Conservation (phyloP, 257 asterid genomes). For the Verbascum thapsus region DNA sequence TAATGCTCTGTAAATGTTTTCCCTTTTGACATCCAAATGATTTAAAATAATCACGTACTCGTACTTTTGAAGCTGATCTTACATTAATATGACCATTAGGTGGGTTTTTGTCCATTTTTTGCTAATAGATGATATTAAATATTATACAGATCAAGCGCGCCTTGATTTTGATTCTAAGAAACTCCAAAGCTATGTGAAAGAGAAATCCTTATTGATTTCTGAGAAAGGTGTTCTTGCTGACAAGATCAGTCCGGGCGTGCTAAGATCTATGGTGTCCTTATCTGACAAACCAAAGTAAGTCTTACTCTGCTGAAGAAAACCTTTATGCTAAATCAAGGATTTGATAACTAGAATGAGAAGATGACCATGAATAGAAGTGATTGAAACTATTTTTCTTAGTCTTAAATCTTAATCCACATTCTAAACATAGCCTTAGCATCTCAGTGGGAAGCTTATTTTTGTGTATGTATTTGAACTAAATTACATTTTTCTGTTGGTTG, state of each 20-base stretch:
- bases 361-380: no score
- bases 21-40: conserved; percentile 18
- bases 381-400: no score
- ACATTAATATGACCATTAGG: conserved; percentile 6
- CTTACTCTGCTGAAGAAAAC: conserved; percentile 10
- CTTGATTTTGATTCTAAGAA: conserved; percentile 80
- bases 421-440: neutral
- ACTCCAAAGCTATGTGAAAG: conserved; percentile 87
- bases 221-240: conserved; percentile 80
- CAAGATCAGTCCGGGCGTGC: conserved; percentile 78
- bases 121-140: conserved; percentile 29
- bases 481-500: conserved; percentile 17
- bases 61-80: conserved; percentile 10
- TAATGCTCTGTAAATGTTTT: conserved; percentile 5
- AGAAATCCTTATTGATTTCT: conserved; percentile 68
- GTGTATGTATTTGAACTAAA: neutral
- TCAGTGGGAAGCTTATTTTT: neutral
- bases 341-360: no score
- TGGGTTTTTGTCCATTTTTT: conserved; percentile 15
- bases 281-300: conserved; percentile 66
- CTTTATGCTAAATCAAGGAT: neutral
- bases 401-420: no score
- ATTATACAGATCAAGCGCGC: conserved; percentile 64
- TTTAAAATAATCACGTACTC: neutral
- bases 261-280: conserved; percentile 78